A percentile compares a stretch with the other conserved stretches of the same genome.
Conservation (phyloP, 306 rosid species). For the Acacia confusa region DNA sequence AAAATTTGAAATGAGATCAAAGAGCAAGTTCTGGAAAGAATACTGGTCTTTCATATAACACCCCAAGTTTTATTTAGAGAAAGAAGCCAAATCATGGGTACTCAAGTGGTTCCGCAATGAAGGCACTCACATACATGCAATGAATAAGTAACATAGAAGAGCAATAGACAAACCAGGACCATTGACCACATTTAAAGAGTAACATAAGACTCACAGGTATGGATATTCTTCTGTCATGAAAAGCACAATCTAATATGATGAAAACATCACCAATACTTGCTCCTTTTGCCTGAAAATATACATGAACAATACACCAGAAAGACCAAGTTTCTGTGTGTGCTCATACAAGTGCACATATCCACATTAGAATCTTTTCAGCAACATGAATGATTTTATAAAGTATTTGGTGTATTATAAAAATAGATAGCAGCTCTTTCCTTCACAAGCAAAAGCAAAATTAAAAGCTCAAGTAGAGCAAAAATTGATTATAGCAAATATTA, state of each 20-base stretch:
- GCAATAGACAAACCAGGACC: slow-evolving; percentile 23
- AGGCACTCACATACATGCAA: not conserved
- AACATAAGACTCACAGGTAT: slow-evolving; percentile 76
- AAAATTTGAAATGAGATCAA: too few relatives aligned
- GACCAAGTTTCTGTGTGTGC: not conserved
- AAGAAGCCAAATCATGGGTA: too few relatives aligned
- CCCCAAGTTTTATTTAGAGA: too few relatives aligned
- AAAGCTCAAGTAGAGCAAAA: not conserved
- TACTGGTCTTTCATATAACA: too few relatives aligned
- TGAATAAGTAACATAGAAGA: slow-evolving; percentile 10
- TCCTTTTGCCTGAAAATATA: slow-evolving; percentile 73
- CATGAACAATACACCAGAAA: slow-evolving; percentile 10
- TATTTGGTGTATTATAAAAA: slow-evolving; percentile 5
- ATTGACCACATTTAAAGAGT: slow-evolving; percentile 21
- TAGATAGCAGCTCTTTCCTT: not conserved
- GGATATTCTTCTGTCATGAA: slow-evolving; percentile 96
- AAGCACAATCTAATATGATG: slow-evolving; percentile 76
- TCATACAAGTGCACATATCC: slow-evolving; percentile 5
- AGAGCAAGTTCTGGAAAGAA: too few relatives aligned
- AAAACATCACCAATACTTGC: slow-evolving; percentile 75
- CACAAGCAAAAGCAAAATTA: not conserved
- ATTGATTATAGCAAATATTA: not conserved
- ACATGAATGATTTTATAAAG: not conserved
- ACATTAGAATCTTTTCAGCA: slow-evolving; percentile 18
- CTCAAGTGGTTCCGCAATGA: too few relatives aligned